Conservation (phyloP, 129 eudicot species). For the Gnaphalium uliginosum region DNA sequence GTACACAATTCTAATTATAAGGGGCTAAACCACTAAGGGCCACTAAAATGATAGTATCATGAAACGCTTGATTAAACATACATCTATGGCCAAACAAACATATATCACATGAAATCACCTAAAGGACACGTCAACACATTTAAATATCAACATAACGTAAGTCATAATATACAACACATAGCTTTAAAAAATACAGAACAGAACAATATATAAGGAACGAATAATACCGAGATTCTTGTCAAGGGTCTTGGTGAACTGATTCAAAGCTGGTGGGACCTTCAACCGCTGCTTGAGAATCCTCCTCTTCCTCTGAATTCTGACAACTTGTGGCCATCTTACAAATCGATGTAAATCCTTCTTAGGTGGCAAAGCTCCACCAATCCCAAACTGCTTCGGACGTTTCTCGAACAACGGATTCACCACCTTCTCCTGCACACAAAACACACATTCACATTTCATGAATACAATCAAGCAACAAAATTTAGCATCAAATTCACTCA, state of each 20-base stretch:
- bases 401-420: constrained; percentile 56
- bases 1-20: too few species aligned
- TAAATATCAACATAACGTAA: background rate
- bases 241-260: constrained; percentile 54
- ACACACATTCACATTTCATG: background rate
- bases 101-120: background rate
- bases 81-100: background rate
- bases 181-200: background rate
- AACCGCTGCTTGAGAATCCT: constrained; percentile 58
- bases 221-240: constrained; percentile 50
- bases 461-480: background rate
- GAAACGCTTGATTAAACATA: background rate
- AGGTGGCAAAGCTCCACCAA: constrained; percentile 66
- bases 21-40: background rate
- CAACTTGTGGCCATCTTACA: constrained; percentile 61
- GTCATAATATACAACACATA: background rate
- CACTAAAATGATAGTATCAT: too few species aligned
- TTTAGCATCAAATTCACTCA: background rate
- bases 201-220: too few species aligned
- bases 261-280: constrained; percentile 60
- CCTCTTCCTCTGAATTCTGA: constrained; percentile 54
- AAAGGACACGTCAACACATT: background rate
- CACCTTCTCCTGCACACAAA: constrained; percentile 42
- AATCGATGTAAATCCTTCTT: constrained; percentile 53
- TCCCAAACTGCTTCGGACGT: constrained; percentile 61